A percentile compares a stretch with the other conserved stretches of the same genome.
These are phyloP conservation scores for Eragrostis curvula DNA, from an alignment of 176 grass and related monocot genomes.

Conservation along the genomic window DNA sequence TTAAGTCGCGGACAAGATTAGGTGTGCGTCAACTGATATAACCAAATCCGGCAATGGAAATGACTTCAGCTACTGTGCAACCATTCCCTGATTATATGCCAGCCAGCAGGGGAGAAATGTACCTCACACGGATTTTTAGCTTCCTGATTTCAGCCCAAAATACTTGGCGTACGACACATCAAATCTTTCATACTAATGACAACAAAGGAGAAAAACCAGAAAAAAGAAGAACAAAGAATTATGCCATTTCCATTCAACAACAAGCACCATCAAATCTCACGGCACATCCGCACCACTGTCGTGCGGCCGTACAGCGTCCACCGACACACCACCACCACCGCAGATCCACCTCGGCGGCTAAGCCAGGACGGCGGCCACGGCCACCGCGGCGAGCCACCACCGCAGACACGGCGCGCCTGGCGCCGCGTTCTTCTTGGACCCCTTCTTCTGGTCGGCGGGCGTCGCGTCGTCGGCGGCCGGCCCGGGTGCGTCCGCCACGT, in stretches of 20 bases:
- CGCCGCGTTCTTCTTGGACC: slow-evolving; percentile 48
- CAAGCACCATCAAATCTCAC: slow-evolving; percentile 38
- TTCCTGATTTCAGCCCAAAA: background rate
- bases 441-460: slow-evolving; percentile 56
- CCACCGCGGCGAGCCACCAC: slow-evolving; percentile 51
- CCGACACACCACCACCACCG: slow-evolving; percentile 29
- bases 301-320: background rate
- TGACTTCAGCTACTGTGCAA: background rate
- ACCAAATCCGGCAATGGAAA: background rate
- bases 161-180: background rate
- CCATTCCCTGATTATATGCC: background rate
- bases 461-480: slow-evolving; percentile 44
- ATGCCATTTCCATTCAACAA: background rate
- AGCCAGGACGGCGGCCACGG: slow-evolving; percentile 23
- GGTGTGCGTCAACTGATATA: background rate
- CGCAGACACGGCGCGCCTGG: background rate
- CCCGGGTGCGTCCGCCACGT: slow-evolving; percentile 56
- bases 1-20: background rate
- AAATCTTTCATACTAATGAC: slow-evolving; percentile 12
- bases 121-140: background rate
- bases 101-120: background rate
- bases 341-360: slow-evolving; percentile 43
- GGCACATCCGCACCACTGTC: background rate
- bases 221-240: background rate
- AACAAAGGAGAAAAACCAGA: slow-evolving; percentile 28